Base-by-base conservation (phyloP, 192 early-diverging fungal genomes). In the Coemansia nantahalensis region DNA sequence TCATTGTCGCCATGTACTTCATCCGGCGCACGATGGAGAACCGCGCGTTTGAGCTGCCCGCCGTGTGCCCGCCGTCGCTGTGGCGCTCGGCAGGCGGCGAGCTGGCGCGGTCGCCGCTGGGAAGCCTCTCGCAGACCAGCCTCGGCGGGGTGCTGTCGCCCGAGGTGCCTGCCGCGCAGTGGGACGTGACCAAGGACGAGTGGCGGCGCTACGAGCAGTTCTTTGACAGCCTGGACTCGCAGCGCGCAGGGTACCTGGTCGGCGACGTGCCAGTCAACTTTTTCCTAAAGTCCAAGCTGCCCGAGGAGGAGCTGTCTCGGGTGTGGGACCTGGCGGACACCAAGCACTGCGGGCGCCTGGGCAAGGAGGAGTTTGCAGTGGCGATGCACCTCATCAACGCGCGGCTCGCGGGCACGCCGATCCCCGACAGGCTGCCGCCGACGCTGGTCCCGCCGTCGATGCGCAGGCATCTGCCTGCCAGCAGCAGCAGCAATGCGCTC, bases 1-100 rank as follows among this genome's bases (percentile, higher is more conserved):
- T 98, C 65, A 81, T 87, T 36, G 83, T 91, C 43, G 92, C 91
- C 33, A 95, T 98, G 93, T 82, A 84, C 57, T 86, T 90, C 51
- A 86, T 98, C 46, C 82, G 87, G 15, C 80, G 84, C 47, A 68
- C 87, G 16, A 92, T 91, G 83, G 82, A 87, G 45, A 87, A 86
- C 26, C 79, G 78, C 16, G 69, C 83, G 30, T 60, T 73, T 35
- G 71, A 77, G 22, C 73, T 95, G n/a, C 95, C 95, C 13, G 39
- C 75, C 6, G 48, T 66, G 7, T 67, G 93, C 16, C 90, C 95
- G 11, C 61, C 80, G 13, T 61, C 79, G n/a, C 57, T 85, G 41
- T 87, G 57, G 79, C 57, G 63, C 40, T 77, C 74, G 23, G 67
- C 65, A 15, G 74, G 74, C 15, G 83, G 51, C 58, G 76, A 51